phyloP scores from a whole-genome alignment of 805 yeast species.

The Metschnikowia rubicola region DNA sequence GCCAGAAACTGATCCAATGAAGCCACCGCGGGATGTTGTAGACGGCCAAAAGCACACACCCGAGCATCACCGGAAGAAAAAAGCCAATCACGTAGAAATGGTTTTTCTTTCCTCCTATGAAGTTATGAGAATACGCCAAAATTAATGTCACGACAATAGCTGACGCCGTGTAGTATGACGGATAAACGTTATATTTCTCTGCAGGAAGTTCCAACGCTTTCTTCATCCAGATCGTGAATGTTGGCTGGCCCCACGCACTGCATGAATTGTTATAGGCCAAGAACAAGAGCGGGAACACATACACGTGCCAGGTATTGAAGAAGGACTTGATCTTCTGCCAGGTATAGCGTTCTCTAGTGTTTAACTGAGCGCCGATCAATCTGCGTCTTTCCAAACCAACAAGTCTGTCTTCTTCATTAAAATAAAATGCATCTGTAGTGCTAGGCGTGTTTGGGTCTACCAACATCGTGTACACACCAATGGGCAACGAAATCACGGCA shows the following conservation, averaged over 20 bases:
- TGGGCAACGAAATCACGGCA: constrained; percentile 32
- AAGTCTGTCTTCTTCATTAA: constrained; percentile 25
- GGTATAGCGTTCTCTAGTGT: constrained; percentile 40
- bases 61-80: constrained; percentile 40
- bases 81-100: constrained; percentile 34
- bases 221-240: constrained; percentile 46
- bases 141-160: constrained; percentile 37
- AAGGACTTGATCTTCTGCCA: constrained; percentile 37
- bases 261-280: constrained; percentile 36
- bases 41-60: constrained; percentile 40
- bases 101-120: constrained; percentile 30
- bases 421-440: constrained; percentile 32
- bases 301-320: constrained; percentile 49
- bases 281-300: constrained; percentile 41
- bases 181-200: constrained; percentile 37
- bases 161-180: constrained; percentile 36
- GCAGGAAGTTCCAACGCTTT: constrained; percentile 29
- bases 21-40: constrained; percentile 49
- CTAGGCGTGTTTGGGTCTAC: constrained; percentile 35
- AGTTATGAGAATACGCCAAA: constrained; percentile 37
- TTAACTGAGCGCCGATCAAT: constrained; percentile 32
- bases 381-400: constrained; percentile 45
- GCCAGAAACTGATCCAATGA: constrained; percentile 49
- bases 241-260: constrained; percentile 35
- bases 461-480: constrained; percentile 30